phyloP scores from a whole-genome alignment of 2,329 filamentous ascomycete genomes.

The Aspergillus novofumigatus region DNA sequence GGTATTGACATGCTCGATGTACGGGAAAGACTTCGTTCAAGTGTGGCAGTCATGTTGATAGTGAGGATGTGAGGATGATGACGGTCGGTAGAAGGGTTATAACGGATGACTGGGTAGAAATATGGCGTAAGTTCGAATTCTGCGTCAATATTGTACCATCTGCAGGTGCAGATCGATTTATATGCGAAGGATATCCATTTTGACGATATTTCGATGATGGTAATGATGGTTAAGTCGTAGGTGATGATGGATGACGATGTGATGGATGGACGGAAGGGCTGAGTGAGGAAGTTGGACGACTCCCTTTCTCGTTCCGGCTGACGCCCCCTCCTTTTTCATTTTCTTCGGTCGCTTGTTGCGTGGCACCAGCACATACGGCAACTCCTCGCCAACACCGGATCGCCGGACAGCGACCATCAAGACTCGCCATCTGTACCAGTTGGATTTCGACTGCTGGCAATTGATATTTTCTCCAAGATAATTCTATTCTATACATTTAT shows the following conservation, averaged over 20 bases:
- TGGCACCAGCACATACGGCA: slow-evolving; percentile 2
- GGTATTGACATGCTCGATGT: slow-evolving; percentile 36
- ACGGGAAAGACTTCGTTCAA: slow-evolving; percentile 36
- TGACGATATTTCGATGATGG: slow-evolving; percentile 3
- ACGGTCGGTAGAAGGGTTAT: neutral
- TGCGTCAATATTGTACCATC: slow-evolving; percentile 2
- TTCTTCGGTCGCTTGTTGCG: neutral
- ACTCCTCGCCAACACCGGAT: neutral
- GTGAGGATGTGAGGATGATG: slow-evolving; percentile 1
- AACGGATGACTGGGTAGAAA: neutral
- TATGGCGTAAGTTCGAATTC: slow-evolving; percentile 6
- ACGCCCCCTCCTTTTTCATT: slow-evolving; percentile 9
- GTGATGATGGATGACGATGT: neutral
- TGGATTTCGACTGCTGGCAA: neutral
- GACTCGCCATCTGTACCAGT: neutral
- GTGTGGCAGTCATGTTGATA: slow-evolving; percentile 29
- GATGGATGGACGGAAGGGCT: slow-evolving; percentile 1
- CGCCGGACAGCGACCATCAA: neutral
- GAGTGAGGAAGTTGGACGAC: neutral
- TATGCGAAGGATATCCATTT: slow-evolving; percentile 10
- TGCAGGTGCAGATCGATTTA: slow-evolving; percentile 1
- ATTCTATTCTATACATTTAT: neutral
- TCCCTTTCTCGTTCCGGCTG: neutral
- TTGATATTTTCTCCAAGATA: neutral
- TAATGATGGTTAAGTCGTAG: slow-evolving; percentile 1